Base-by-base conservation (phyloP, 495 filamentous ascomycete species). In the Podospora sp. region DNA sequence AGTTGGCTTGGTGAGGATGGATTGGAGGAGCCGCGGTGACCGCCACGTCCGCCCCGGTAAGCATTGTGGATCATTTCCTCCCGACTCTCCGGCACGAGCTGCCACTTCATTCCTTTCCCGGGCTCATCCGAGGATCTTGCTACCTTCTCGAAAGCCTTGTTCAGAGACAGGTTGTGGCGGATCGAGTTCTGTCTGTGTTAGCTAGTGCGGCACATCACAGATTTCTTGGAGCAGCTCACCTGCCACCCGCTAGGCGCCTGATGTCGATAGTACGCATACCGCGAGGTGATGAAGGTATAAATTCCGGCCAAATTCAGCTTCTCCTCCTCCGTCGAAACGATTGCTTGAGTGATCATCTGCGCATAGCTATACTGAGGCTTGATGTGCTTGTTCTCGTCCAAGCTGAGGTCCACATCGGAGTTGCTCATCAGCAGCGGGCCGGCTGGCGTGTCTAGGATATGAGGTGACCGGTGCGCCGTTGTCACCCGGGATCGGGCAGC, bases 101-200 rank as follows among this genome's bases (percentile, higher is more conserved):
- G 88, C 95, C 95, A 99, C 75, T 97, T 97, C 94, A 97, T 97
- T 25, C 95, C 95, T 79, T 99, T 99, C 2, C 95, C 95, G 1
- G 95, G 95, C 73, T 99, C 96, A 71, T 99, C 92, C 0, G 93
- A 95, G 6, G 90, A 86, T 40, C 95, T 89, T 25, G 96, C 90
- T 6, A 97, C 90, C 76, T 98, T 98, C 68, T 90, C 87, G 76
- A 99, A 99, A 0, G 88, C 86, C 77, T 96, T 94, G 73, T 96
- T 97, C 58, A 99, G 77, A 2, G 96, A 98, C 21, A 99, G 78
- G 70, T 98, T 98, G 70, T 99, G 95, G 1, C 95, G 89, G 70
- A 99, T 99, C 1, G 93, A 97, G 70, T 99, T 99, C 90, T 95
- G 71, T 18, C 61, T 12, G 29, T 40, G 69, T 79, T 65, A 80